Conservation (phyloP, 2,329 filamentous ascomycete species). For the Scolecobasidium constrictum region DNA sequence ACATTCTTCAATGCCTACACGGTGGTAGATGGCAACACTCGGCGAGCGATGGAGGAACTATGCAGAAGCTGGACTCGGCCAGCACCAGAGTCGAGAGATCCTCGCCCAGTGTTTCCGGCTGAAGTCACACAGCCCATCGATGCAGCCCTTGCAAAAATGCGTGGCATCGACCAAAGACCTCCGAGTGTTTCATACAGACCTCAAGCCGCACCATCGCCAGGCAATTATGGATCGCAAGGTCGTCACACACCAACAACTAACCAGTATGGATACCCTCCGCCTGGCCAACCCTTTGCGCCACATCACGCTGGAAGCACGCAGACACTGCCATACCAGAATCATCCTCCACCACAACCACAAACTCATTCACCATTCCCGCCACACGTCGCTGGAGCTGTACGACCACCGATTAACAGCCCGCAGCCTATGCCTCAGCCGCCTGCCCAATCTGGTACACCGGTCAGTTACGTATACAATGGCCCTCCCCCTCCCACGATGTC, state of each 20-base stretch:
- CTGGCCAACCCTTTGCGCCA: slow-evolving; percentile 20
- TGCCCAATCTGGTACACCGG: neutral
- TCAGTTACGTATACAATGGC: slow-evolving; percentile 1
- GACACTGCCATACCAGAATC: slow-evolving; percentile 19
- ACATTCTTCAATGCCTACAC: slow-evolving; percentile 97
- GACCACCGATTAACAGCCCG: neutral
- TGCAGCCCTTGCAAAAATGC: slow-evolving; percentile 80
- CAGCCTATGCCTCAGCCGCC: neutral
- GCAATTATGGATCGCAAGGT: slow-evolving; percentile 27
- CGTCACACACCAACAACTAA: slow-evolving; percentile 15
- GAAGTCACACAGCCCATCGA: slow-evolving; percentile 88
- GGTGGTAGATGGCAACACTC: slow-evolving; percentile 69
- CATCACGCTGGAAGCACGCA: slow-evolving; percentile 5
- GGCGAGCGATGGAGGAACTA: slow-evolving; percentile 93
- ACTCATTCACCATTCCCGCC: slow-evolving; percentile 18
- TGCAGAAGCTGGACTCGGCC: slow-evolving; percentile 97
- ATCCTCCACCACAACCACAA: slow-evolving; percentile 26
- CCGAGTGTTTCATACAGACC: slow-evolving; percentile 23
- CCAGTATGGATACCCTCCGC: slow-evolving; percentile 5
- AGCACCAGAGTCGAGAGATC: slow-evolving; percentile 84
- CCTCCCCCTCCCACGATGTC: slow-evolving; percentile 5
- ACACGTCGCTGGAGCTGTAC: neutral
- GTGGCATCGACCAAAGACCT: slow-evolving; percentile 38
- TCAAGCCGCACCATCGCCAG: neutral
- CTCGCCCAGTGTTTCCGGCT: slow-evolving; percentile 79